A percentile compares a stretch with the other conserved stretches of the same genome.
Conservation (phyloP, 768 basidiomycete species). For the Boletus barrowsii region DNA sequence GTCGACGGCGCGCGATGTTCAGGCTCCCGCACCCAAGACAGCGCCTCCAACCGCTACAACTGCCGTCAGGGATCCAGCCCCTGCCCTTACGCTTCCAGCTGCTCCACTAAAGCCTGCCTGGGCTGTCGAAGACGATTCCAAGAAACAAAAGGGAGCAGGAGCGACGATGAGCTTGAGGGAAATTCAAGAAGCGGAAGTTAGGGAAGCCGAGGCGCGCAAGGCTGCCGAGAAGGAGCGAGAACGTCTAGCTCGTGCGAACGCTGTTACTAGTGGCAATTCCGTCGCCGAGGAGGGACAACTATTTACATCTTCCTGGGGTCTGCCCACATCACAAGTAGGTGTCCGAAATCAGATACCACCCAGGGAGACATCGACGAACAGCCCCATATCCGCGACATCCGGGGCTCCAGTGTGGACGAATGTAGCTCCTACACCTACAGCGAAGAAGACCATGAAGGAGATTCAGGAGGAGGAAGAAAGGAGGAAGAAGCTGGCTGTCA, state of each 20-base stretch:
- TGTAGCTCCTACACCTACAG: conserved; percentile 46
- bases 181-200: conserved; percentile 92
- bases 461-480: conserved; percentile 97
- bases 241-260: conserved; percentile 47
- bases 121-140: conserved; percentile 66
- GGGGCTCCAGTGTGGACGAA: conserved; percentile 70
- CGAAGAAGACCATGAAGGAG: conserved; percentile 96
- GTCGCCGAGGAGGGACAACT: conserved; percentile 54
- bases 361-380: conserved; percentile 40
- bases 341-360: conserved; percentile 37
- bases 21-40: conserved; percentile 21
- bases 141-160: conserved; percentile 46
- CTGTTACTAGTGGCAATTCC: conserved; percentile 32
- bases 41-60: conserved; percentile 5
- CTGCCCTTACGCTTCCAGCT: conserved; percentile 19
- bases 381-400: conserved; percentile 30
- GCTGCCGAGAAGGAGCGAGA: conserved; percentile 71
- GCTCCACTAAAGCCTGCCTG: conserved; percentile 53
- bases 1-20: conserved; percentile 25
- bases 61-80: conserved; percentile 21
- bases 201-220: conserved; percentile 74
- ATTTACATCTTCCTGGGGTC: conserved; percentile 78
- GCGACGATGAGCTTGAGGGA: conserved; percentile 75
- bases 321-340: conserved; percentile 80
- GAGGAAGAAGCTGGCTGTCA: conserved; percentile 64